A percentile compares a stretch with the other conserved stretches of the same genome.
These are phyloP conservation scores for Ilex asprella DNA, from an alignment of 257 asterid species.

Conservation along the genomic window DNA sequence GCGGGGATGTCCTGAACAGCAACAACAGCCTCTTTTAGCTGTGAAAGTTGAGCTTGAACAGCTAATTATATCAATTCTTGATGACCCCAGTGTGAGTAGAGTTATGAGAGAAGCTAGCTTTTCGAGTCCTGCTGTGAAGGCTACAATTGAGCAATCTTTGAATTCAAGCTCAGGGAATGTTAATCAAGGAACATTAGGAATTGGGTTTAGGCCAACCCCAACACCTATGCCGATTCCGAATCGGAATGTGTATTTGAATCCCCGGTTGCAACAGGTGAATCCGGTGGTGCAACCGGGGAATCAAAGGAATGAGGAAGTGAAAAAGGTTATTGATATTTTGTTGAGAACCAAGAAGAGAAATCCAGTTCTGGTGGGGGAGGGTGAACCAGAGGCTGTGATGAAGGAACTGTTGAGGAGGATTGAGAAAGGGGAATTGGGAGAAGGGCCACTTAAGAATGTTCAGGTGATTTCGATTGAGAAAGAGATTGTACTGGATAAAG, in stretches of 20 bases:
- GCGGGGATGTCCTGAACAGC: slow-evolving; percentile 8
- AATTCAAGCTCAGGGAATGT: background rate
- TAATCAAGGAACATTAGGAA: background rate
- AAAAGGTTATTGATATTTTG: slow-evolving; percentile 61
- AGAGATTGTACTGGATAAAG: slow-evolving; percentile 39
- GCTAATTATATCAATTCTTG: slow-evolving; percentile 8
- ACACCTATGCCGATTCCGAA: slow-evolving; percentile 15
- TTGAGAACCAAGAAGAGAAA: slow-evolving; percentile 52
- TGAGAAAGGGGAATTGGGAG: slow-evolving; percentile 42
- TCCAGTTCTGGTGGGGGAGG: slow-evolving; percentile 79
- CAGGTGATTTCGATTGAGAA: slow-evolving; percentile 47
- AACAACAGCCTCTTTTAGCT: slow-evolving; percentile 12
- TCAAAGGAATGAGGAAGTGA: slow-evolving; percentile 51
- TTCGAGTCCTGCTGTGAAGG: slow-evolving; percentile 10
- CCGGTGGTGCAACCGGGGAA: slow-evolving; percentile 18
- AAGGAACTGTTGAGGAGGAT: slow-evolving; percentile 55
- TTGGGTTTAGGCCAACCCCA: background rate
- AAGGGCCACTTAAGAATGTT: slow-evolving; percentile 36
- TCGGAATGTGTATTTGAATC: slow-evolving; percentile 58
- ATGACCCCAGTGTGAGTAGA: slow-evolving; percentile 14
- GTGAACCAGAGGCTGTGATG: slow-evolving; percentile 59
- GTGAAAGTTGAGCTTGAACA: slow-evolving; percentile 10
- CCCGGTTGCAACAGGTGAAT: slow-evolving; percentile 36
- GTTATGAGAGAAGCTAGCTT: slow-evolving; percentile 13
- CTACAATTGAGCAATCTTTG: slow-evolving; percentile 6